A percentile compares a stretch with the other conserved stretches of the same genome.
Conservation (phyloP, 2,329 filamentous ascomycete species). For the Acephala macrosclerotiorum region DNA sequence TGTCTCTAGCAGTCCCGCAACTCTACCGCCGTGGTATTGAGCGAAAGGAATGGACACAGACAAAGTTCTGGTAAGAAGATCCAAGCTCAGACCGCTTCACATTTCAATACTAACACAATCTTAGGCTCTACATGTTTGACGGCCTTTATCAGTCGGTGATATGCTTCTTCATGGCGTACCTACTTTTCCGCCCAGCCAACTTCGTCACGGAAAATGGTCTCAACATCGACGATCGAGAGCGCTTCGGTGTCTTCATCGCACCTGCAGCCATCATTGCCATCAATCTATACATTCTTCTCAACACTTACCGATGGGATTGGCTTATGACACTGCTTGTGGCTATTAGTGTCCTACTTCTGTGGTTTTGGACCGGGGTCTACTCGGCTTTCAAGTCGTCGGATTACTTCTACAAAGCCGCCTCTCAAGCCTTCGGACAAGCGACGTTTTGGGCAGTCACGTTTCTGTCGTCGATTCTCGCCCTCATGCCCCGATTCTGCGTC, state of each 20-base stretch:
- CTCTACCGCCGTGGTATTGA: conserved; percentile 96
- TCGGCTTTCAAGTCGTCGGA: conserved; percentile 56
- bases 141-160: conserved; percentile 95
- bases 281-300: conserved; percentile 94
- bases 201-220: conserved; percentile 77
- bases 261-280: conserved; percentile 86
- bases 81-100: no score
- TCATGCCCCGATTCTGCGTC: conserved; percentile 86
- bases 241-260: conserved; percentile 87
- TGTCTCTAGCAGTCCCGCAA: conserved; percentile 93
- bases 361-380: conserved; percentile 96
- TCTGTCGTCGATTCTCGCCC: conserved; percentile 79
- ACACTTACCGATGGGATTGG: conserved; percentile 99
- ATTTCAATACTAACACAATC: conserved; percentile 40
- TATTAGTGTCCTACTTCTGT: conserved; percentile 87
- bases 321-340: conserved; percentile 83
- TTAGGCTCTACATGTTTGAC: conserved; percentile 90
- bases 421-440: conserved; percentile 80
- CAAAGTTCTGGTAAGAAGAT: conserved; percentile 86
- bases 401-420: conserved; percentile 79
- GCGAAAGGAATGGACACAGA: conserved; percentile 93
- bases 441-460: conserved; percentile 89
- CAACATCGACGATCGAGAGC: conserved; percentile 78
- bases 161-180: conserved; percentile 90
- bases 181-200: conserved; percentile 74